Evolutionary conservation across 176 grass and related monocot genomes (phyloP), one percentile per base, ranked within the genome.

Genomic region (Triticum timopheevii): DNA sequence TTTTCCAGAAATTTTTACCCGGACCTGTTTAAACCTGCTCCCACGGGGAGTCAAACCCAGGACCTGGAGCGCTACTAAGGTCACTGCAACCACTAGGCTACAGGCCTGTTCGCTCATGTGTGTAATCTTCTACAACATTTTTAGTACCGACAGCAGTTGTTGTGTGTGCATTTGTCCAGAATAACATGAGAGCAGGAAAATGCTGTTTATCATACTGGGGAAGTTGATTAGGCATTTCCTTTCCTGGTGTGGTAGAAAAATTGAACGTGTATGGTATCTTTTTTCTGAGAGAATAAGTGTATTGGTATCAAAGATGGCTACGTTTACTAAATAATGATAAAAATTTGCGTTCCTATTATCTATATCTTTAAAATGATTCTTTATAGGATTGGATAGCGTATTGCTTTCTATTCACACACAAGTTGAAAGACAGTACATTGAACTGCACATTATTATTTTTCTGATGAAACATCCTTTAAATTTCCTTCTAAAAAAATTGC

Each of bases 181-280:
- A 68, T 68, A 68, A 34, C 1, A 68, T 7, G 28, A 68, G 15
- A 68, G 12, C 30, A 67, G 13, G 64, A 67, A 65, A 68, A 68
- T 6, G 65, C 30, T 68, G 15, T 68, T 68, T 66, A 66, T 66
- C 27, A 66, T 66, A 66, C 64, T 28, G 6, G 64, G 66, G 66
- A 69, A 69, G 31, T 69, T 42, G 31, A 69, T 69, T 69, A 36
- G 66, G 66, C 66, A 69, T 69, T 65, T 69, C 66, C 66, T 69
- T 69, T 68, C 19, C 31, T 69, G 16, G 31, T 8, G 5, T 65
- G 5, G 63, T 30, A 65, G 63, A 65, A 30, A 65, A 65, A 45
- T 30, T 65, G 8, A 5, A 7, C 13, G 25, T 15, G 25, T 61
- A 16, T 42, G 40, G 40, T 42, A 42, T 42, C 40, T 42, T 42